phyloP scores from a whole-genome alignment of 1,284 basidiomycete species.

The Cerioporus squamosus region DNA sequence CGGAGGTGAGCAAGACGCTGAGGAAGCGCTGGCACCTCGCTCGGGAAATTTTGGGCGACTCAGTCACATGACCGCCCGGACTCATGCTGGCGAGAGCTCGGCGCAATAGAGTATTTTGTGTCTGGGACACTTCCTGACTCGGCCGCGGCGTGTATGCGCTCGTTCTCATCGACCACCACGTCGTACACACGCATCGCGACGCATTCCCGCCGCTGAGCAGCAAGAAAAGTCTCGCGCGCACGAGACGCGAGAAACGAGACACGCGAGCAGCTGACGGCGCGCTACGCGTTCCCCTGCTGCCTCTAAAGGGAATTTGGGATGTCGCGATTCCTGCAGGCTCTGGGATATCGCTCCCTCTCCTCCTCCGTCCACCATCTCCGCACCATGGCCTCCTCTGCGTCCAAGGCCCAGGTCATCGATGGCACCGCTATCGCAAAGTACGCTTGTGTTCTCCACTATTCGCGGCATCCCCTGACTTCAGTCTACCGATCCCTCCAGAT shows the following conservation, averaged over 20 bases:
- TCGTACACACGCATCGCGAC: conserved; percentile 12
- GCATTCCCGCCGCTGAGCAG: background rate
- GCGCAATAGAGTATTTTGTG: background rate
- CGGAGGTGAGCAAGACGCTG: conserved; percentile 31
- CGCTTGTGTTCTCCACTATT: conserved; percentile 24
- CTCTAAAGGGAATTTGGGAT: conserved; percentile 32
- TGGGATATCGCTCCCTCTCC: conserved; percentile 37
- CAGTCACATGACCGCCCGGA: conserved; percentile 20
- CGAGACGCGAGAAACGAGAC: background rate
- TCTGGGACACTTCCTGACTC: conserved; percentile 11
- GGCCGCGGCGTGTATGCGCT: background rate
- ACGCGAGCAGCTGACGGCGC: conserved; percentile 24
- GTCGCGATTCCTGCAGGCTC: conserved; percentile 23
- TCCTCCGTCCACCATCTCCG: conserved; percentile 40
- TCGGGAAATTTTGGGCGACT: conserved; percentile 23
- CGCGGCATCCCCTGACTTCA: background rate
- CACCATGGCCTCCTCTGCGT: conserved; percentile 53
- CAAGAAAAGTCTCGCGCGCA: background rate
- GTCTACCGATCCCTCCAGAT: conserved; percentile 48
- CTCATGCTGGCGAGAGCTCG: conserved; percentile 2
- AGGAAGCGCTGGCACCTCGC: conserved; percentile 16
- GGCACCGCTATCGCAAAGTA: conserved; percentile 91
- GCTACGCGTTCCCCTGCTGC: conserved; percentile 26
- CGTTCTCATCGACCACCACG: conserved; percentile 2
- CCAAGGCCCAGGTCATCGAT: conserved; percentile 73